Evolutionary conservation across 2,329 filamentous ascomycete genomes (phyloP).

Genomic region (Fusarium agapanthi): DNA sequence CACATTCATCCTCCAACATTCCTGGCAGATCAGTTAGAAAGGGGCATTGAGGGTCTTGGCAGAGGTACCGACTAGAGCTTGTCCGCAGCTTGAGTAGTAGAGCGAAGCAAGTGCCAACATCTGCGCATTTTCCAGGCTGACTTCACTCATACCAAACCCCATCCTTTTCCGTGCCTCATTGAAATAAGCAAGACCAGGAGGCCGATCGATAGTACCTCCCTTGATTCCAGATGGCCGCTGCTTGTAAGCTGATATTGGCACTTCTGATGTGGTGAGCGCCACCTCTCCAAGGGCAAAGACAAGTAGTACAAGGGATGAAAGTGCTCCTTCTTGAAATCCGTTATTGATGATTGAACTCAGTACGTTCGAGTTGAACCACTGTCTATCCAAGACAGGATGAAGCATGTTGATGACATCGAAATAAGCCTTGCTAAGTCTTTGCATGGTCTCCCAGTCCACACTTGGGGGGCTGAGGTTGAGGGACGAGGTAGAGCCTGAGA

Average conservation of each 20-base stretch:
- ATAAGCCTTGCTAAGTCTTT: slow-evolving; percentile 61
- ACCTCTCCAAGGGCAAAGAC: slow-evolving; percentile 68
- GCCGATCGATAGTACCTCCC: slow-evolving; percentile 58
- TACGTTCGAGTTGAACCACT: slow-evolving; percentile 59
- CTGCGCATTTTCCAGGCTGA: slow-evolving; percentile 67
- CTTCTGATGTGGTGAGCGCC: slow-evolving; percentile 60
- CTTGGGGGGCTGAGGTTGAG: slow-evolving; percentile 30
- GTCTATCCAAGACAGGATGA: slow-evolving; percentile 66
- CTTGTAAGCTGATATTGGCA: slow-evolving; percentile 54
- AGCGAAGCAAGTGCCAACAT: slow-evolving; percentile 64
- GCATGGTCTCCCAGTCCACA: slow-evolving; percentile 60
- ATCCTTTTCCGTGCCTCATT: slow-evolving; percentile 69
- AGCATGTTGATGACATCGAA: slow-evolving; percentile 69
- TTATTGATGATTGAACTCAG: slow-evolving; percentile 55
- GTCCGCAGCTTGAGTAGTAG: slow-evolving; percentile 62
- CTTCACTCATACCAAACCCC: slow-evolving; percentile 64
- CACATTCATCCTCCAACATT: slow-evolving; percentile 67
- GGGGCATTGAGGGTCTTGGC: neutral
- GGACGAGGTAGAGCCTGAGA: slow-evolving; percentile 17
- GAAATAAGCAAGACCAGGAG: slow-evolving; percentile 67
- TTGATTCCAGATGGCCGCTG: slow-evolving; percentile 60
- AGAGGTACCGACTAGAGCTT: slow-evolving; percentile 55
- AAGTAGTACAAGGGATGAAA: slow-evolving; percentile 63
- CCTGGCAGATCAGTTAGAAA: slow-evolving; percentile 49
- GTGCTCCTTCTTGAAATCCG: slow-evolving; percentile 57